Conservation (phyloP, 2,329 filamentous ascomycete species). For the Colletotrichum endophyticum region DNA sequence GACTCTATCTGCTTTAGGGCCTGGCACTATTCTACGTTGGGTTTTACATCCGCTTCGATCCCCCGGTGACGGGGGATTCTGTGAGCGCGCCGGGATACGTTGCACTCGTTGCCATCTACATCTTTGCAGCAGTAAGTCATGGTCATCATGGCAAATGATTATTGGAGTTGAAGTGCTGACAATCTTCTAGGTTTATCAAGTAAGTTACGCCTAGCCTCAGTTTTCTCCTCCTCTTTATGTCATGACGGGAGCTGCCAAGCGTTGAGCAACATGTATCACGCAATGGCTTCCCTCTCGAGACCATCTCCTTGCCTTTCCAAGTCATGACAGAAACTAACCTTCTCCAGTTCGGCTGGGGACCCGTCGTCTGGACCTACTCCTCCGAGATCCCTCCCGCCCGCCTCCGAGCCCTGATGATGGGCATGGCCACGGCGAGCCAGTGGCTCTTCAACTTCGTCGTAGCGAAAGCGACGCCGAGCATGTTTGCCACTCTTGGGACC, state of each 20-base stretch:
- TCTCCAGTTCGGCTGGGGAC: slow-evolving; percentile 55
- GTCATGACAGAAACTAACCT: neutral
- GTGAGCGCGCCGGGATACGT: slow-evolving; percentile 55
- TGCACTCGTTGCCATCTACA: slow-evolving; percentile 64
- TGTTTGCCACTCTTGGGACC: slow-evolving; percentile 49
- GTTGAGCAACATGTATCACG: neutral
- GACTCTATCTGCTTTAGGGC: neutral
- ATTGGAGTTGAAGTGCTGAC: neutral
- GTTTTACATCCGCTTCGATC: slow-evolving; percentile 60
- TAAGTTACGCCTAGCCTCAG: neutral
- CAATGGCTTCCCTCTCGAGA: neutral
- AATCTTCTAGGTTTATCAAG: neutral
- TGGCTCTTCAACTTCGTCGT: slow-evolving; percentile 72
- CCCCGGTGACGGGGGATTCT: slow-evolving; percentile 36
- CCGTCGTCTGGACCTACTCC: slow-evolving; percentile 55
- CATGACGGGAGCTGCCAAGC: accelerated
- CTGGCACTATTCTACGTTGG: slow-evolving; percentile 65
- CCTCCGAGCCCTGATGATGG: slow-evolving; percentile 63
- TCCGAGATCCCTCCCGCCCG: slow-evolving; percentile 67
- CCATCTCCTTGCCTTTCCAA: accelerated
- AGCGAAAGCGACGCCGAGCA: slow-evolving; percentile 62
- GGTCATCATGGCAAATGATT: neutral
- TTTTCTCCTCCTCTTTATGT: accelerated
- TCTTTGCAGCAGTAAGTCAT: neutral
- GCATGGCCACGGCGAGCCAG: slow-evolving; percentile 65